Evolutionary conservation across 805 yeast genomes (phyloP), one percentile per base, ranked within the genome.

Genomic region (Candida koratica): DNA sequence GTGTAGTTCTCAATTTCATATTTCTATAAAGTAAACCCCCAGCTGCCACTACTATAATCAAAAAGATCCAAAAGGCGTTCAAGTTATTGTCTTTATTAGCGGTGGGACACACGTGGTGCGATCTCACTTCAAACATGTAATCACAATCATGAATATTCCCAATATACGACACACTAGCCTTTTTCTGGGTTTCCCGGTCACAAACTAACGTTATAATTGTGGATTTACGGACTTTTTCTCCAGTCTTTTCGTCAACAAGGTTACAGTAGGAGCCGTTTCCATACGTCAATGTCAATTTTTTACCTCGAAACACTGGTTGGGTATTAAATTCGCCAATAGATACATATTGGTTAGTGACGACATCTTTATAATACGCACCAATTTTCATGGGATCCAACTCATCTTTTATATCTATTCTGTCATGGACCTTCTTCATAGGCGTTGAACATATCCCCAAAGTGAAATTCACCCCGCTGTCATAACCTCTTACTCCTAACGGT

Each of bases 91-190:
- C 75, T 47, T 78, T 73, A 34, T 80, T 78, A 7, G 84, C 67
- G 0, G 88, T 81, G 0, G 95, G 85, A 57, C 96, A 87, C 0
- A 95, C 96, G 59, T 81, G 83, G 28, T 84, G 78, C 3, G 95
- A 84, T 45, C 87, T 63, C 20, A 86, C 87, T 52, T 87, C 96
- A 55, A 87, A 87, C 51, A 81, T 75, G 56, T 84, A 87, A 24
- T 81, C 77, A 58, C 96, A 87, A 43, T 87, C 84, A 54, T 85
- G 75, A 27, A 75, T 51, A 5, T 77, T 77, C 1, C 93, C 93
- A 20, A 87, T 71, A 53, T 71, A 86, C 12, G 84, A 71, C 1
- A 86, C 64, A 23, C 75, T 67, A 0, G 89, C 93, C 42, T 75
- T 75, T 5, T 75, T 60, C 53, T 74, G 57, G 51, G 83, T 75